These are phyloP conservation scores for Piedraia hortae DNA, from an alignment of 2,329 filamentous ascomycete genomes.

Conservation along the genomic window DNA sequence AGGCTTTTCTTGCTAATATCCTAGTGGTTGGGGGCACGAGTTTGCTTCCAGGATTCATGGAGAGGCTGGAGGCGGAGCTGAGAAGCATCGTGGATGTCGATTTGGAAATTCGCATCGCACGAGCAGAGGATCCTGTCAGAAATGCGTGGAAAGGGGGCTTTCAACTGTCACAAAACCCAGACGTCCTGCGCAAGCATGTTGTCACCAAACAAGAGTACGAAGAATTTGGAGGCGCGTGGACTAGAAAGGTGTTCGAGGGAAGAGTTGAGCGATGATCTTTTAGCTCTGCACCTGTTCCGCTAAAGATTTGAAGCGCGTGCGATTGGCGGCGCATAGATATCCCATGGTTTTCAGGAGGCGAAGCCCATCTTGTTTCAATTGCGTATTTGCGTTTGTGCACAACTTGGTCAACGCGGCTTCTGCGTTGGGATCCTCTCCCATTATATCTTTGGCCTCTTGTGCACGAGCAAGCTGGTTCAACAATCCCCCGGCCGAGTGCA, in stretches of 20 bases:
- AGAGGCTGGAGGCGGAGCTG: slow-evolving; percentile 28
- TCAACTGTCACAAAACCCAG: slow-evolving; percentile 39
- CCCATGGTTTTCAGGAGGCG: slow-evolving; percentile 9
- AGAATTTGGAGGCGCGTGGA: slow-evolving; percentile 37
- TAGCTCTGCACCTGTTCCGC: too few relatives aligned
- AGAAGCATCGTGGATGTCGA: slow-evolving; percentile 26
- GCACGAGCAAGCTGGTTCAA: slow-evolving; percentile 9
- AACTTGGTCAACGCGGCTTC: slow-evolving; percentile 4
- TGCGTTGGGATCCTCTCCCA: slow-evolving; percentile 4
- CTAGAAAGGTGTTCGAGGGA: slow-evolving; percentile 11
- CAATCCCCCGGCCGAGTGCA: slow-evolving; percentile 9
- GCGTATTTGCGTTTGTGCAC: slow-evolving; percentile 6
- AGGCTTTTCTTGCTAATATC: slow-evolving; percentile 61
- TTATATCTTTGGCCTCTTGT: slow-evolving; percentile 3
- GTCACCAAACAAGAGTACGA: slow-evolving; percentile 83
- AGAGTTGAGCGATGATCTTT: slow-evolving; percentile 7
- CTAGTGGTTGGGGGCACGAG: slow-evolving; percentile 71
- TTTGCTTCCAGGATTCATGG: slow-evolving; percentile 52
- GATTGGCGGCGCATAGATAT: slow-evolving; percentile 6
- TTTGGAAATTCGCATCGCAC: slow-evolving; percentile 46
- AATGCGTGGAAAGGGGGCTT: slow-evolving; percentile 74
- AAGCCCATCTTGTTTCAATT: slow-evolving; percentile 8
- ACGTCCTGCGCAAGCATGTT: slow-evolving; percentile 33
- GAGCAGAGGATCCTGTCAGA: slow-evolving; percentile 43
- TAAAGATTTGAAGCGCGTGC: slow-evolving; percentile 6